Evolutionary conservation across 139 green algal genomes (phyloP).

Genomic region (Chlamydomonas sp.): DNA sequence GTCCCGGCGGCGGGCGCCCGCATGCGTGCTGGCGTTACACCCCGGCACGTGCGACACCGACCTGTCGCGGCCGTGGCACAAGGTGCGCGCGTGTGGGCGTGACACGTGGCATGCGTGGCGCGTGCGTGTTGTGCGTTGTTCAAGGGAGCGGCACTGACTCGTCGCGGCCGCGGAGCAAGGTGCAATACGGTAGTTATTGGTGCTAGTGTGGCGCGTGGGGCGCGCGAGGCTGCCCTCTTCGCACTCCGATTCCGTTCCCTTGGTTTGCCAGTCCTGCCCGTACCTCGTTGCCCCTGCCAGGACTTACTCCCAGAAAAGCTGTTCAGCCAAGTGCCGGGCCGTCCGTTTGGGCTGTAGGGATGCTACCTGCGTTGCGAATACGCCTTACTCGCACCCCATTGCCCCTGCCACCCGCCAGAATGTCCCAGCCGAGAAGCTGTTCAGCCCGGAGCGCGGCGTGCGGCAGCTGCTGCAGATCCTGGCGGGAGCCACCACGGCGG

Average conservation of each 20-base stretch:
- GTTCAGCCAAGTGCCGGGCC: no score
- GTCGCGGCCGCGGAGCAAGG: no score
- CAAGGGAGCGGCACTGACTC: no score
- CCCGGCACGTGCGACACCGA: conserved; percentile 87
- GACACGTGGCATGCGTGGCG: no score
- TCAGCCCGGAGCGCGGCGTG: conserved; percentile 67
- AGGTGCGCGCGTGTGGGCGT: conserved; percentile 22
- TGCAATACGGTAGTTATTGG: no score
- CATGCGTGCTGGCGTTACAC: conserved; percentile 80
- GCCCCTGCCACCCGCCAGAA: conserved; percentile 45
- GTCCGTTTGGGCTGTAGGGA: neutral
- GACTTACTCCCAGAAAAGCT: no score
- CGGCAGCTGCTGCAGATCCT: conserved; percentile 79
- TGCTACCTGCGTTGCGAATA: neutral
- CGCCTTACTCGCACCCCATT: neutral
- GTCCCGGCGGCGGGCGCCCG: conserved; percentile 57
- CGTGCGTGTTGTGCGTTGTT: no score
- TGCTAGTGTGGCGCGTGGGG: no score
- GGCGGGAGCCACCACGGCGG: conserved; percentile 45
- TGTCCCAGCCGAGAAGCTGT: conserved; percentile 81
- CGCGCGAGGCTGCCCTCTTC: no score
- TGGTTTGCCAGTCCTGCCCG: no score
- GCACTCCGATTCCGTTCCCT: no score
- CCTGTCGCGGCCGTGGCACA: conserved; percentile 79
- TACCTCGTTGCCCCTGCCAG: no score